These are phyloP conservation scores for Penicillium simplicissimum DNA, from an alignment of 495 filamentous ascomycete genomes.

Conservation along the genomic window DNA sequence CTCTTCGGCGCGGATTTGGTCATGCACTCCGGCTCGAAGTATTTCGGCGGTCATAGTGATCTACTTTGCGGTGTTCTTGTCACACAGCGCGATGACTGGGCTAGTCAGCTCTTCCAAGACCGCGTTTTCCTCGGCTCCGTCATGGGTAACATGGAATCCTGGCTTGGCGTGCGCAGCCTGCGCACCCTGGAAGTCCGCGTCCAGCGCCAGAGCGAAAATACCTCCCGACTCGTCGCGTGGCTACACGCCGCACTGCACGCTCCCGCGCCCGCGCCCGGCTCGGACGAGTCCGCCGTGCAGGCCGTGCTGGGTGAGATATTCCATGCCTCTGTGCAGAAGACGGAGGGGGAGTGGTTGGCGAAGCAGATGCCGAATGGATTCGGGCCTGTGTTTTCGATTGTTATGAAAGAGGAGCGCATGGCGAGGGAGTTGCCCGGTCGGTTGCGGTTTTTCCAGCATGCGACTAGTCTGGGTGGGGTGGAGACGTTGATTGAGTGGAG, in stretches of 20 bases:
- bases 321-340: constrained; percentile 75
- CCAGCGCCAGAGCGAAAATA: constrained; percentile 67
- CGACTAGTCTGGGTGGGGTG: constrained; percentile 89
- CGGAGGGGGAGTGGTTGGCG: constrained; percentile 68
- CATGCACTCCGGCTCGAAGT: constrained; percentile 93
- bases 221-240: constrained; percentile 69
- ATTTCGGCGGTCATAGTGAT: constrained; percentile 92
- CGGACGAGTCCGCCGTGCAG: constrained; percentile 47
- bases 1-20: constrained; percentile 74
- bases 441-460: constrained; percentile 85
- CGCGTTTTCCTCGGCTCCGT: constrained; percentile 75
- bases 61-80: constrained; percentile 83
- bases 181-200: constrained; percentile 86
- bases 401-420: constrained; percentile 56
- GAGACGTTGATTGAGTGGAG: constrained; percentile 78
- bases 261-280: constrained; percentile 29
- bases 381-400: constrained; percentile 83
- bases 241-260: constrained; percentile 52
- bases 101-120: constrained; percentile 58
- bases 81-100: constrained; percentile 58
- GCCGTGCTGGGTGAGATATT: constrained; percentile 59
- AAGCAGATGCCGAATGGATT: constrained; percentile 92
- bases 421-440: constrained; percentile 74
- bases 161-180: constrained; percentile 84
- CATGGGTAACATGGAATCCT: constrained; percentile 88